Evolutionary conservation across 2,329 filamentous ascomycete species (phyloP), one percentile per base, ranked within the genome.

Genomic region (Penicillium freii): DNA sequence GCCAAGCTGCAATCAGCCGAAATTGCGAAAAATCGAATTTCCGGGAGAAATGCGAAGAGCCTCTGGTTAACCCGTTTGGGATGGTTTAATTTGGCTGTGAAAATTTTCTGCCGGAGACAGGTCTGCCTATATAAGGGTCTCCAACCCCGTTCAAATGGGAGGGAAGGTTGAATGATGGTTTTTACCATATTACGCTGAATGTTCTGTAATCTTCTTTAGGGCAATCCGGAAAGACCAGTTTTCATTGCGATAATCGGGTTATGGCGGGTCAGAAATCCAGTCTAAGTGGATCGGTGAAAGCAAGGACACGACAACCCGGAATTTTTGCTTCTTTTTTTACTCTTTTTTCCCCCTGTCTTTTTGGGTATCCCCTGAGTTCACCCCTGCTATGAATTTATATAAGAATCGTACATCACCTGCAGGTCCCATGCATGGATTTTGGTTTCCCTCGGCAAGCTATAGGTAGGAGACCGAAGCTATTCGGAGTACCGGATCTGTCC

Each of bases 1-100:
- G 63, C 65, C 63, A 66, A 65, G 60, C 56, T 64, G 63, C 57
- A 61, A 65, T 58, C 62, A 60, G 58, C 62, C 64, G 57, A 59
- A 46, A 60, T 65, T 60, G 59, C 51, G 38, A 53, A 59, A 50
- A 59, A 46, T 58, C 55, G 50, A 56, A 48, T 56, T 59, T 56
- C 52, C 40, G 43, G 39, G 43, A 60, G 48, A 54, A 40, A 52
- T 51, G 57, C 50, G 21, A 49, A 62, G 59, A 65, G 63, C 63
- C 63, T 60, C 62, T 43, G 39, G 53, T 47, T 52, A 33, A 44
- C 53, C 50, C 34, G 25, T 31, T 56, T 53, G 36, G 54, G 54
- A 36, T 3, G 17, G 25, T 5, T 3, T 23, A 50, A 51, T 40
- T 34, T 40, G 48, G 7, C 11, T 1, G 19, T 33, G 17, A n/a